Evolutionary conservation across 2,329 filamentous ascomycete species (phyloP), one percentile per base, ranked within the genome.

Genomic region (Alternaria brassicae): DNA sequence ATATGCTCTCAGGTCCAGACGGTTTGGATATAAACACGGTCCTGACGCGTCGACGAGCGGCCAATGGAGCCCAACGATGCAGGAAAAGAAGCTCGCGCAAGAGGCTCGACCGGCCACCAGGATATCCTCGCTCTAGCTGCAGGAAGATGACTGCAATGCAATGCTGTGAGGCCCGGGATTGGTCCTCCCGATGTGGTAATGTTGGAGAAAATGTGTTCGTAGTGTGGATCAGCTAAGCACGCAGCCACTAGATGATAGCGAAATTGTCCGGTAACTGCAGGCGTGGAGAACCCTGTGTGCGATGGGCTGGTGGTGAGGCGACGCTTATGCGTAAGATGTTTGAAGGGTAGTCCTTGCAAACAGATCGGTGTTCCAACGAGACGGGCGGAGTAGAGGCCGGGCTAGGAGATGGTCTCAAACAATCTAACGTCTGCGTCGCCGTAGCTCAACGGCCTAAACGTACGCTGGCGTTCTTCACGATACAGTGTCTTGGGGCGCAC

Each of bases 21-120:
- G 66, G 69, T 70, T 68, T 61, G 72, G 67, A 76, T 78, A 77
- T 77, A 77, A 76, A 77, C 68, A 73, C 70, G 52, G 63, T 61
- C 70, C 62, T 61, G 68, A 70, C 72, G 68, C 74, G 73, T 76
- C 69, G 66, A 71, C 67, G 58, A 63, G 58, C 61, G 63, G 68
- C 75, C 73, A 77, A 77, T 76, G 68, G 72, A 77, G 74, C 72
- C 71, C 70, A 66, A 74, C 61, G 67, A 63, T 65, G 65, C 57
- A 67, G 61, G 67, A 72, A 70, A 68, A 65, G 67, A 64, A 73
- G 69, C 65, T 69, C 72, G 73, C 69, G 71, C 72, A 72, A 66
- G 70, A 72, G 72, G 68, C 71, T 76, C 73, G 73, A 62, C 72
- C 44, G 65, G 66, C 62, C 56, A 58, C 73, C 70, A 75, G 76